Evolutionary conservation across 1,284 basidiomycete genomes (phyloP).

Genomic region (Puccinia polysora): DNA sequence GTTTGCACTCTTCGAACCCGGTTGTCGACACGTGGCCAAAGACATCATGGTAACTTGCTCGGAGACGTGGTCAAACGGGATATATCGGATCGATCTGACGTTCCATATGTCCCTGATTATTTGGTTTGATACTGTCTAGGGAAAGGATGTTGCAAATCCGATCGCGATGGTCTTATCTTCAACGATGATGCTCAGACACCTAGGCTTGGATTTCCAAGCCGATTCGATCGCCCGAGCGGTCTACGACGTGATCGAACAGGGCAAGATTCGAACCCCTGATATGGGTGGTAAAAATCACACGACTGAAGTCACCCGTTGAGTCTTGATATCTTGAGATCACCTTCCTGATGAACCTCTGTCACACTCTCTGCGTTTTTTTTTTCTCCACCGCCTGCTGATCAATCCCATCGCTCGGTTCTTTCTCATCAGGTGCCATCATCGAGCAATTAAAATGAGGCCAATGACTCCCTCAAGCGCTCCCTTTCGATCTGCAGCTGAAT

Average conservation of each 20-base stretch:
- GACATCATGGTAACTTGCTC: constrained; percentile 60
- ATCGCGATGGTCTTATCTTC: constrained; percentile 95
- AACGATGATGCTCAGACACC: constrained; percentile 97
- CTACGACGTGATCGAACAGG: constrained; percentile 85
- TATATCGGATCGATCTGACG: no score
- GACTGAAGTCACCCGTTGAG: constrained; percentile 28
- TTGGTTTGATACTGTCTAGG: no score
- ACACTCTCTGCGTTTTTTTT: background rate
- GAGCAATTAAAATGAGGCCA: constrained; percentile 26
- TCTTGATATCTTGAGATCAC: no score
- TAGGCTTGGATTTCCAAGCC: constrained; percentile 91
- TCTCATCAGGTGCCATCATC: constrained; percentile 22
- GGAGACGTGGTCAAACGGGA: no score
- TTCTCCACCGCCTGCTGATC: background rate
- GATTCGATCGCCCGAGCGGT: constrained; percentile 90
- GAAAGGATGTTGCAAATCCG: constrained; percentile 69
- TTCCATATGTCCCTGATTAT: no score
- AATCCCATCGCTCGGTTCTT: background rate
- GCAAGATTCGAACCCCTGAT: constrained; percentile 87
- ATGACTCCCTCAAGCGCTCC: background rate
- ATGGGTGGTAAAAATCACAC: constrained; percentile 68
- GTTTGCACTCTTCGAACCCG: constrained; percentile 53
- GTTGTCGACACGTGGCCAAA: constrained; percentile 54
- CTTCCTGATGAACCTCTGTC: background rate
- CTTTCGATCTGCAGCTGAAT: background rate